Evolutionary conservation across 169 alveolate species (phyloP), one percentile per base, ranked within the genome.

Genomic region (Amoebophrya sp.): DNA sequence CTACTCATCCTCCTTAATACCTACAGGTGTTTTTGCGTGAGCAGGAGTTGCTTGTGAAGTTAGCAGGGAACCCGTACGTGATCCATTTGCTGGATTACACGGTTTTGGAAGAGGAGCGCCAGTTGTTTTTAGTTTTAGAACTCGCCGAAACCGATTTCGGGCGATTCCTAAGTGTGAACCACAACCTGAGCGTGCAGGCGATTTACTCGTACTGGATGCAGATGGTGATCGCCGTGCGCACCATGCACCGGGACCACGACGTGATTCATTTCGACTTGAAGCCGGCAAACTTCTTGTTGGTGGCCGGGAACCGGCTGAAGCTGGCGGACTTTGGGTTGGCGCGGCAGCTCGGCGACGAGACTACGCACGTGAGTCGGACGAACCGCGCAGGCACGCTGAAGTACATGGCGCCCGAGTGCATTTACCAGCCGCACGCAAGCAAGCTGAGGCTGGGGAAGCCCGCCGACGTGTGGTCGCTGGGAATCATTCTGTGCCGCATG

Each of bases 161-260:
- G 83, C 83, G 83, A 36, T 65, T 26, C 26, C 83, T 65, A 0
- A 65, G 38, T 10, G 38, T 65, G 83, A 65, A 65, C 83, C 83
- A 65, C 26, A 65, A 65, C 26, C 83, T 65, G 83, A 6, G 2
- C 83, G 36, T 18, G 36, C 12, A 26, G 2, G 38, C 18, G n/a
- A 65, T 65, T 6, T 26, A 26, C 39, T 1, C 18, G 38, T 65
- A 26, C 83, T 65, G 83, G 83, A 18, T 65, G 36, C 83, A 65
- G 83, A 65, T 65, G 83, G 83, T 65, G 83, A 65, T 65, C 12
- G 83, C 83, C 12, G 83, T 65, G 2, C 2, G 83, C 2, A 65
- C 83, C 2, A 65, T 65, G 83, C 83, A 65, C 83, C 83, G 83
- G 2, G 83, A 65, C 83, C 83, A 65, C 83, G 83, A 65, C 33